These are phyloP conservation scores for Alternaria sp. DNA, from an alignment of 2,329 filamentous ascomycete genomes.

Conservation along the genomic window DNA sequence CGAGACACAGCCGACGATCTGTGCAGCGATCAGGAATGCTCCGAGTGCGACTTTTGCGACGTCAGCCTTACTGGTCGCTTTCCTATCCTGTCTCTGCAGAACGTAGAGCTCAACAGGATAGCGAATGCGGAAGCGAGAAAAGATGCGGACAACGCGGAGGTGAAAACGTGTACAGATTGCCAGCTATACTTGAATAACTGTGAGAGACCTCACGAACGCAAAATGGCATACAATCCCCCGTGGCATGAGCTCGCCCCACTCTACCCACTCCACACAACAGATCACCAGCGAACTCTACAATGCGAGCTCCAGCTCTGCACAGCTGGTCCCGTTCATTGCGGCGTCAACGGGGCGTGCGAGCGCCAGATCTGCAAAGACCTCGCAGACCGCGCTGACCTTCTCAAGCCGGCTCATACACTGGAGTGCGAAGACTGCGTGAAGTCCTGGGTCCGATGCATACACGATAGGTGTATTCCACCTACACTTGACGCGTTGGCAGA, in stretches of 20 bases:
- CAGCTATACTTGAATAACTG: not conserved
- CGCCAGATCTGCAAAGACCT: slow-evolving; percentile 3
- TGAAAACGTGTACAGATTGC: not conserved
- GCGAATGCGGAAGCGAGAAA: not conserved
- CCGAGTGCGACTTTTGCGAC: not conserved
- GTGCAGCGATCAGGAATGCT: not conserved
- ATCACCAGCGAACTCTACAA: not conserved
- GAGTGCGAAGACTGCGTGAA: not conserved
- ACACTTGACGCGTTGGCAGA: not conserved
- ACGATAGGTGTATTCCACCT: not conserved
- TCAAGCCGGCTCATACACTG: not conserved
- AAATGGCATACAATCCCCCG: too few species aligned
- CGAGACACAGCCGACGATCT: not conserved
- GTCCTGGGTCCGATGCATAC: not conserved
- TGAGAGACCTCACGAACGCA: not conserved
- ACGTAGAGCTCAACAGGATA: not conserved
- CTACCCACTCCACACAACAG: not conserved
- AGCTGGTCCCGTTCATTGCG: not conserved
- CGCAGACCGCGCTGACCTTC: not conserved
- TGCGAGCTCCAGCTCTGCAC: not conserved
- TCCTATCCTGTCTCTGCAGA: not conserved
- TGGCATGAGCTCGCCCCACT: not conserved
- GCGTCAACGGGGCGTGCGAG: not conserved
- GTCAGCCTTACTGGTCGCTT: not conserved
- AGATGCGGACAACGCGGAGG: not conserved